Conservation (phyloP, 2,329 filamentous ascomycete species). For the Apiospora malaysiana region DNA sequence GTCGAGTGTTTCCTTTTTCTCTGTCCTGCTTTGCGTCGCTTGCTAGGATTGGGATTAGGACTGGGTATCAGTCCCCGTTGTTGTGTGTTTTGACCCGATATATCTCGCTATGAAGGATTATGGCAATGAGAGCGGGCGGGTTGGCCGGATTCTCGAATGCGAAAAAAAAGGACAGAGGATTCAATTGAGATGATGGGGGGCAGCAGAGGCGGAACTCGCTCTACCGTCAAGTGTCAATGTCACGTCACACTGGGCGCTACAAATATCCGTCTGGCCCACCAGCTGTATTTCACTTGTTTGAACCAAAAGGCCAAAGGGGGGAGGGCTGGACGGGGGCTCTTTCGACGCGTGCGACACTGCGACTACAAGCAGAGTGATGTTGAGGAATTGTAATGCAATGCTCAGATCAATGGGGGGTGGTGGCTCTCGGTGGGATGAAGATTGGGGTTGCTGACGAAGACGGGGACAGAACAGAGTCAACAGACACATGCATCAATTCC, state of each 20-base stretch:
- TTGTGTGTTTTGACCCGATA: constrained; percentile 16
- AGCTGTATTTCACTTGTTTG: constrained; percentile 7
- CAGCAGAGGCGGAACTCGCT: constrained; percentile 1
- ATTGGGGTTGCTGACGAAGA: background rate
- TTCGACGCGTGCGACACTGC: background rate
- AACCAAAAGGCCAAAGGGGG: background rate
- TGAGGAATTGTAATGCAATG: background rate
- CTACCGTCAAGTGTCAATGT: constrained; percentile 12
- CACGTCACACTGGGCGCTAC: constrained; percentile 16
- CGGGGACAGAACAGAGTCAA: background rate
- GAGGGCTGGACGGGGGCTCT: background rate
- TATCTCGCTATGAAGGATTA: background rate
- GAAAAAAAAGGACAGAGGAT: constrained; percentile 14
- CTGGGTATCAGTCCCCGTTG: constrained; percentile 7
- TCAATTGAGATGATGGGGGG: constrained; percentile 14
- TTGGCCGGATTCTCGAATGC: background rate
- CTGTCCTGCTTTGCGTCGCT: background rate
- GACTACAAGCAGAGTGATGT: constrained; percentile 3
- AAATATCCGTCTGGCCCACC: constrained; percentile 16
- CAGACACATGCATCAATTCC: background rate
- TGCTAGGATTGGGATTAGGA: background rate
- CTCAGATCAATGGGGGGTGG: background rate
- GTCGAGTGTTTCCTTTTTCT: constrained; percentile 2
- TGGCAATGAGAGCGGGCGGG: background rate
- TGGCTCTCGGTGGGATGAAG: no score